These are phyloP conservation scores for Fusarium xylarioides DNA, from an alignment of 2,329 filamentous ascomycete genomes.

Conservation along the genomic window DNA sequence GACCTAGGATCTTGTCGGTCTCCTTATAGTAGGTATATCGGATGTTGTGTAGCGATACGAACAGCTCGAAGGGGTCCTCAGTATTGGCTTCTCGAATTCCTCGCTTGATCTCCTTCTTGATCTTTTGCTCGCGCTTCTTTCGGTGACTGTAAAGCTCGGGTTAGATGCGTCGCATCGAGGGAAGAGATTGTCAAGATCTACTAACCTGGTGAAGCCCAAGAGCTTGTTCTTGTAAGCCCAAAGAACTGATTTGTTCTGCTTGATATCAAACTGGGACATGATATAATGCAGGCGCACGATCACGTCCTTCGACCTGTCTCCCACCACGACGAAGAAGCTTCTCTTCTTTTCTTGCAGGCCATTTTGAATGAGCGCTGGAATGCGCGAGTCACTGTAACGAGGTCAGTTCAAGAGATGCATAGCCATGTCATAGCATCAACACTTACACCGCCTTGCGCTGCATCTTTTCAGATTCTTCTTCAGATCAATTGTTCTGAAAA, in stretches of 20 bases:
- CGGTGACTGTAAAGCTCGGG: conserved; percentile 71
- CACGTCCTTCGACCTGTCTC: conserved; percentile 90
- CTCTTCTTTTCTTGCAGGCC: conserved; percentile 94
- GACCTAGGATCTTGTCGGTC: conserved; percentile 97
- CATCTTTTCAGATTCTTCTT: conserved; percentile 54
- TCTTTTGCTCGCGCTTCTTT: conserved; percentile 97
- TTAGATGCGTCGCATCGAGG: conserved; percentile 28
- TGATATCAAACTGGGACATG: conserved; percentile 87
- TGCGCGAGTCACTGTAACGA: conserved; percentile 78
- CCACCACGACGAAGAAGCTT: conserved; percentile 97
- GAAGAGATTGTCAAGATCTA: conserved; percentile 3
- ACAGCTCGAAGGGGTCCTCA: conserved; percentile 96
- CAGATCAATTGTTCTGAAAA: conserved; percentile 42
- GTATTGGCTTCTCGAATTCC: conserved; percentile 91
- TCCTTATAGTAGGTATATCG: conserved; percentile 99
- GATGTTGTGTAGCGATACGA: conserved; percentile 95
- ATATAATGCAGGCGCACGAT: conserved; percentile 95
- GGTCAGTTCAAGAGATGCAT: conserved; percentile 1
- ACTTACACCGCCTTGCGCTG: conserved; percentile 67
- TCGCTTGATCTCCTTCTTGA: conserved; percentile 97
- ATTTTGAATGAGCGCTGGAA: conserved; percentile 91
- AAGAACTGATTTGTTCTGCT: conserved; percentile 89
- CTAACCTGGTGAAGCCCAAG: conserved; percentile 83
- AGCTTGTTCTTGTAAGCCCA: conserved; percentile 99
- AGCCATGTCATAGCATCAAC: rapidly evolving